Percentiles rank a stretch among this genome's conserved stretches.
Conservation (phyloP, 768 basidiomycete species). For the Leucosporidium yakuticum region DNA sequence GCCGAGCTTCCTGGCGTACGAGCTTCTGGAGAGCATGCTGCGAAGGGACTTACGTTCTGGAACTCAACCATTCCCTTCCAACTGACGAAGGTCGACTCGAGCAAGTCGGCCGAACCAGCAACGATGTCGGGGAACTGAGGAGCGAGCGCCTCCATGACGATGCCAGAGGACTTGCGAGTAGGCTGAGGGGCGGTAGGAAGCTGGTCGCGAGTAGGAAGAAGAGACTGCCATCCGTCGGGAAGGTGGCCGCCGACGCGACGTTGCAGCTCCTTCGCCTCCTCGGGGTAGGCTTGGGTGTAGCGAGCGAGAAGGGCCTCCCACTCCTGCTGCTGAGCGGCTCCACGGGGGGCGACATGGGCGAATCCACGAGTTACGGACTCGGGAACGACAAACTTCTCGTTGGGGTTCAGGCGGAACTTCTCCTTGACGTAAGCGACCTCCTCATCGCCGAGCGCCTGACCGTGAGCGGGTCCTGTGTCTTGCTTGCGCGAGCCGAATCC, state of each 20-base stretch:
- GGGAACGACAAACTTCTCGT: slow-evolving; percentile 70
- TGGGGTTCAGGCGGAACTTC: slow-evolving; percentile 71
- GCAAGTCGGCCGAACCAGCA: slow-evolving; percentile 38
- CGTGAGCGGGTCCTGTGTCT: slow-evolving; percentile 89
- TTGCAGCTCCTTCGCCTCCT: slow-evolving; percentile 73
- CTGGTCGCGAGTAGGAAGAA: slow-evolving; percentile 69
- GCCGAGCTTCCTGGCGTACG: slow-evolving; percentile 28
- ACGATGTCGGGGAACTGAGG: slow-evolving; percentile 68
- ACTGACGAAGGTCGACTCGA: slow-evolving; percentile 22
- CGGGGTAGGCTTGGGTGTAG: slow-evolving; percentile 71
- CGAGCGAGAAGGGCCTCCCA: slow-evolving; percentile 63
- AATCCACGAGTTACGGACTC: slow-evolving; percentile 64
- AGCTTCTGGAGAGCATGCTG: background rate
- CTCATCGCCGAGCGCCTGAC: slow-evolving; percentile 83
- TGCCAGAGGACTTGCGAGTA: slow-evolving; percentile 84
- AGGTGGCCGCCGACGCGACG: slow-evolving; percentile 76
- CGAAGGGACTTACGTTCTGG: background rate
- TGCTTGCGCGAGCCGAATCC: slow-evolving; percentile 82
- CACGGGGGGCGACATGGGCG: slow-evolving; percentile 59
- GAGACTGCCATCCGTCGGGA: slow-evolving; percentile 75
- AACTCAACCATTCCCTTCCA: slow-evolving; percentile 3
- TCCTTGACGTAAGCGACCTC: slow-evolving; percentile 74
- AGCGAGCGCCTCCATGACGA: slow-evolving; percentile 67
- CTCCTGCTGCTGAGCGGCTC: slow-evolving; percentile 62
- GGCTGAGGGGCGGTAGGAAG: slow-evolving; percentile 73